Conservation (phyloP, 2,329 filamentous ascomycete genomes). For the Stachybotrys echinatus region DNA sequence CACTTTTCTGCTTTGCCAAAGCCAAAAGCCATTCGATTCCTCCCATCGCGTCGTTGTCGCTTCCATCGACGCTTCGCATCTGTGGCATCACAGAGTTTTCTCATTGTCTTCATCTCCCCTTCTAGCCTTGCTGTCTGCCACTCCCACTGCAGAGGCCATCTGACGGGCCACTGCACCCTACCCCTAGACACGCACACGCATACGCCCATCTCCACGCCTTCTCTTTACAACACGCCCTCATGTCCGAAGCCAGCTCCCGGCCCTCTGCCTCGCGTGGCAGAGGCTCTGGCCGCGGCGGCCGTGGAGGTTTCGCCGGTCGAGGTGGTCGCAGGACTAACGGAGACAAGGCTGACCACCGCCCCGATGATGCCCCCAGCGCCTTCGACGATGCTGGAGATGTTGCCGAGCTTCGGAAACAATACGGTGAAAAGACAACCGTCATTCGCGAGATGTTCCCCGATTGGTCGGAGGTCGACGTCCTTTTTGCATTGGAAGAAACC, state of each 20-base stretch:
- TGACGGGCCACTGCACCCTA: slow-evolving; percentile 24
- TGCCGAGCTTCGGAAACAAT: slow-evolving; percentile 86
- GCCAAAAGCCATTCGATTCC: slow-evolving; percentile 14
- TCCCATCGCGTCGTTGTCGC: slow-evolving; percentile 19
- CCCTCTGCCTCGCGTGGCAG: slow-evolving; percentile 80
- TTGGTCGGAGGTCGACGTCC: slow-evolving; percentile 92
- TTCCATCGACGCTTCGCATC: slow-evolving; percentile 20
- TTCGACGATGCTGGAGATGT: slow-evolving; percentile 84
- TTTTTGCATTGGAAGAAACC: slow-evolving; percentile 87
- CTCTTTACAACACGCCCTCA: slow-evolving; percentile 37
- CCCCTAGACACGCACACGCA: slow-evolving; percentile 5
- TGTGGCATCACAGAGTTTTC: slow-evolving; percentile 18
- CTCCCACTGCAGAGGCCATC: slow-evolving; percentile 32
- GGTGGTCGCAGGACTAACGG: slow-evolving; percentile 73
- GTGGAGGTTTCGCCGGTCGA: slow-evolving; percentile 69
- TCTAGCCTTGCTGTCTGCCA: slow-evolving; percentile 22
- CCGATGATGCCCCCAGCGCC: slow-evolving; percentile 52
- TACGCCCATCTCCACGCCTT: neutral
- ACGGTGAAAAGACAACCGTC: slow-evolving; percentile 69
- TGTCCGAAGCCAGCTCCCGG: slow-evolving; percentile 94
- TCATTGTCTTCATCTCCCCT: slow-evolving; percentile 21
- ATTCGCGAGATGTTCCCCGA: slow-evolving; percentile 92
- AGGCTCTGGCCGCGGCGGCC: slow-evolving; percentile 82
- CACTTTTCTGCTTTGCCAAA: slow-evolving; percentile 12
- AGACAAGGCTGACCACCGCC: slow-evolving; percentile 54